These are phyloP conservation scores for Leucocoprinus birnbaumii DNA, from an alignment of 768 basidiomycete genomes.

Conservation along the genomic window DNA sequence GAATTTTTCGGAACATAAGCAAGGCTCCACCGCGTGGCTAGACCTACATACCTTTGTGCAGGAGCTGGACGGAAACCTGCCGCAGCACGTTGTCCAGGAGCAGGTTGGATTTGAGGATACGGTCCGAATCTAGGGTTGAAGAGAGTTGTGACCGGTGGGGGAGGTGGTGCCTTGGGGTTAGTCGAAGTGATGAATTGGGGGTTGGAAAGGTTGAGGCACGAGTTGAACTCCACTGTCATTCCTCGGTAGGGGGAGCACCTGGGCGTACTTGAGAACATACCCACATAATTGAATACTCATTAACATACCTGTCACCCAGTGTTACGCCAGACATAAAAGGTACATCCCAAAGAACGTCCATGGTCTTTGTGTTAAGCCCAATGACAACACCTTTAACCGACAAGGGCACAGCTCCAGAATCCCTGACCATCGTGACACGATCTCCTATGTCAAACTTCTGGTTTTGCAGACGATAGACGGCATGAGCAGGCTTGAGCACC, in stretches of 20 bases:
- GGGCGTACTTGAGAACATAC: not conserved
- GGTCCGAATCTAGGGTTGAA: slow-evolving; percentile 73
- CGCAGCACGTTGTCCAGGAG: slow-evolving; percentile 49
- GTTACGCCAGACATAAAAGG: slow-evolving; percentile 93
- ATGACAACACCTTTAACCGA: slow-evolving; percentile 93
- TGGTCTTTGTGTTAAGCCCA: slow-evolving; percentile 78
- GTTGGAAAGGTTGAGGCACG: slow-evolving; percentile 84
- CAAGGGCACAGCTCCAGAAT: slow-evolving; percentile 89
- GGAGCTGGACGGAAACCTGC: slow-evolving; percentile 66
- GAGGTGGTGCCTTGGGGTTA: slow-evolving; percentile 53
- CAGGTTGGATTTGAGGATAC: slow-evolving; percentile 54
- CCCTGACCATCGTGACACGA: slow-evolving; percentile 93
- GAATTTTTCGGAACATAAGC: slow-evolving; percentile 7
- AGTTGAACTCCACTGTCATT: slow-evolving; percentile 80
- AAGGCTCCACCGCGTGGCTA: not conserved
- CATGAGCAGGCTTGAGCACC: slow-evolving; percentile 89
- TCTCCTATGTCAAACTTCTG: slow-evolving; percentile 89
- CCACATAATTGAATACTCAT: not conserved
- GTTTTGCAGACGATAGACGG: slow-evolving; percentile 84
- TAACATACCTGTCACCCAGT: slow-evolving; percentile 71
- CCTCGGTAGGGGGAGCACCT: slow-evolving; percentile 95
- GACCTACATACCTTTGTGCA: slow-evolving; percentile 26
- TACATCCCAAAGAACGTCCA: slow-evolving; percentile 97
- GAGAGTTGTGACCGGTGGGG: slow-evolving; percentile 41
- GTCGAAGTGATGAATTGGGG: slow-evolving; percentile 84